phyloP scores from a whole-genome alignment of 176 grass and related monocot genomes.

The Carex parvula region DNA sequence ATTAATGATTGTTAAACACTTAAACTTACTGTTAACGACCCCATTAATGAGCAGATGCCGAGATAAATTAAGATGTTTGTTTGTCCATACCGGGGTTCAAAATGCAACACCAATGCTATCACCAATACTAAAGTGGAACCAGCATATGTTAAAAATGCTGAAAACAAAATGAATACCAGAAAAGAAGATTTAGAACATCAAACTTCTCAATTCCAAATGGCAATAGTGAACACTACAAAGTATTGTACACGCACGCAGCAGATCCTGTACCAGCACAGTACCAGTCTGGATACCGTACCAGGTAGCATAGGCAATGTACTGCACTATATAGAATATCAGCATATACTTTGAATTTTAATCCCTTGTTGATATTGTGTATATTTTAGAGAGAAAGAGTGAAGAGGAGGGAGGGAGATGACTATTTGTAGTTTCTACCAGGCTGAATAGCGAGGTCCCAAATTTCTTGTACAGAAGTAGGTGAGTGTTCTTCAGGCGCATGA shows the following conservation, averaged over 20 bases:
- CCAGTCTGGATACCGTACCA: neutral
- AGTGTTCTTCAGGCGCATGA: slow-evolving; percentile 79
- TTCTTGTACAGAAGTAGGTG: slow-evolving; percentile 70
- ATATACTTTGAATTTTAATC: neutral
- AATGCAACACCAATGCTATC: slow-evolving; percentile 48
- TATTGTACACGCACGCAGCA: neutral
- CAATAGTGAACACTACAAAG: neutral
- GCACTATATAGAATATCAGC: neutral
- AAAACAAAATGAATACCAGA: neutral
- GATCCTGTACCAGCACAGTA: neutral
- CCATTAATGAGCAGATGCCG: slow-evolving; percentile 90
- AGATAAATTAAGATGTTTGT: slow-evolving; percentile 90
- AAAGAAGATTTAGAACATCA: neutral
- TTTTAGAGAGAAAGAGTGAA: slow-evolving; percentile 22
- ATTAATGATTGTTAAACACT: slow-evolving; percentile 13
- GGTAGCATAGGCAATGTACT: neutral
- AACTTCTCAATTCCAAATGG: slow-evolving; percentile 9
- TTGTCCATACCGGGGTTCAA: slow-evolving; percentile 88
- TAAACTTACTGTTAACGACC: slow-evolving; percentile 78
- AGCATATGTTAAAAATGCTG: slow-evolving; percentile 80
- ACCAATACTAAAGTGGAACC: slow-evolving; percentile 48
- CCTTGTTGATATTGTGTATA: neutral
- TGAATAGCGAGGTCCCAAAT: slow-evolving; percentile 88
- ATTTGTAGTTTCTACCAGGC: slow-evolving; percentile 39
- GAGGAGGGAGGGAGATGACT: neutral